Conservation (phyloP, 768 basidiomycete genomes). For the Dacryopinax spathularia region DNA sequence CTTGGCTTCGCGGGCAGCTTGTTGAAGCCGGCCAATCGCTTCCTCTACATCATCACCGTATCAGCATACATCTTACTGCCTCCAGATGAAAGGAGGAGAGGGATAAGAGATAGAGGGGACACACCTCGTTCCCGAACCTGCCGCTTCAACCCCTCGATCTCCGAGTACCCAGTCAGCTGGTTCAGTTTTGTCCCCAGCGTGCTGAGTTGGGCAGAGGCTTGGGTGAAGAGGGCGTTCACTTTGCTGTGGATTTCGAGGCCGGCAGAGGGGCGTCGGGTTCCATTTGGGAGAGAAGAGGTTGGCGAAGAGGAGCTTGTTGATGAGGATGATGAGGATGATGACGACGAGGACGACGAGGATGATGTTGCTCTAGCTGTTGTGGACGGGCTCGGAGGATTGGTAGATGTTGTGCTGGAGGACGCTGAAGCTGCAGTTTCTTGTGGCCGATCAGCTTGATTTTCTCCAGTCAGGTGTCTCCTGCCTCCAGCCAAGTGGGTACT, state of each 20-base stretch:
- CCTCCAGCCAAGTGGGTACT: too few species aligned
- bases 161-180: conserved; percentile 79
- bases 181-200: conserved; percentile 69
- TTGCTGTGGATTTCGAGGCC: conserved; percentile 14
- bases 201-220: conserved; percentile 47
- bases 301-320: background rate
- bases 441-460: too few species aligned
- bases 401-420: too few species aligned
- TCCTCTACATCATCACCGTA: conserved; percentile 38
- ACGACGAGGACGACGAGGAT: background rate
- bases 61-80: background rate
- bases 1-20: conserved; percentile 60
- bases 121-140: conserved; percentile 70
- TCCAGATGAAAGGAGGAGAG: background rate
- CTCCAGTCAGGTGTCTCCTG: too few species aligned
- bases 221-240: conserved; percentile 44
- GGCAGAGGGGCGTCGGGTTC: background rate
- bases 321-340: background rate
- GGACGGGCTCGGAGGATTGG: too few species aligned
- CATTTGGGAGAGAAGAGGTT: background rate
- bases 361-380: too few species aligned
- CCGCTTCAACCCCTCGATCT: conserved; percentile 68
- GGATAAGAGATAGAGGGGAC: conserved; percentile 16
- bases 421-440: too few species aligned
- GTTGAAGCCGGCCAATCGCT: conserved; percentile 50